Percentiles rank a stretch among this genome's conserved stretches.
phyloP scores from a whole-genome alignment of 164 flowering plant species.

The Buxus sempervirens region DNA sequence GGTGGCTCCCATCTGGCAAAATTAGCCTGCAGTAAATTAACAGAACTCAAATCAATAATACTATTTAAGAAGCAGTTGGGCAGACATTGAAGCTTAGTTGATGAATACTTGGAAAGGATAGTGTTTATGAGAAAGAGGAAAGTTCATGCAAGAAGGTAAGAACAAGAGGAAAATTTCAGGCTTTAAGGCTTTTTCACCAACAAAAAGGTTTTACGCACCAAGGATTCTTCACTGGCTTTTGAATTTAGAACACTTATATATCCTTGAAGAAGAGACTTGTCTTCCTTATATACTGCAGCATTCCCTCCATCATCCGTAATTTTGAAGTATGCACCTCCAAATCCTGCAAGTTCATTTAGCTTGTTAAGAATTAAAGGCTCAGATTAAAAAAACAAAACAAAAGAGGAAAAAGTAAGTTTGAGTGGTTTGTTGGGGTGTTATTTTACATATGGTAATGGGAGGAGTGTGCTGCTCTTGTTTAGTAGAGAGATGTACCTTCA shows the following conservation, averaged over 20 bases:
- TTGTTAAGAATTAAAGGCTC: background rate
- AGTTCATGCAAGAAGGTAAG: conserved; percentile 1
- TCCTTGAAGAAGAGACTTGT: conserved; percentile 41
- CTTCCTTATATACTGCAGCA: conserved; percentile 16
- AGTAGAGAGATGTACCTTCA: conserved; percentile 55
- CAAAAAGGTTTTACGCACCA: conserved; percentile 42
- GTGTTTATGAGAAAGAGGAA: background rate
- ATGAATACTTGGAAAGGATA: background rate
- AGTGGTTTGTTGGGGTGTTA: conserved; percentile 2
- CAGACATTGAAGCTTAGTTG: background rate
- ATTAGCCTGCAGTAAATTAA: conserved; percentile 49
- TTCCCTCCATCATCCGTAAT: conserved; percentile 19
- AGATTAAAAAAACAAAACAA: background rate
- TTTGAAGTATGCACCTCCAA: conserved; percentile 53
- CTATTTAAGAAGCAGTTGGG: background rate
- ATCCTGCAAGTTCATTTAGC: conserved; percentile 37
- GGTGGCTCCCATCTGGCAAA: conserved; percentile 82
- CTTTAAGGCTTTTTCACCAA: no score
- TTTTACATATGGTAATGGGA: no score
- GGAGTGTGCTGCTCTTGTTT: no score
- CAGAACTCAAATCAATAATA: background rate
- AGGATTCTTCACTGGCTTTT: conserved; percentile 53
- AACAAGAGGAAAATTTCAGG: background rate
- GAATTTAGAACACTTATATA: conserved; percentile 66
- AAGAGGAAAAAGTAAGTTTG: background rate